These are phyloP conservation scores for Fusarium euwallaceae DNA, from an alignment of 2,329 filamentous ascomycete species.

Conservation along the genomic window DNA sequence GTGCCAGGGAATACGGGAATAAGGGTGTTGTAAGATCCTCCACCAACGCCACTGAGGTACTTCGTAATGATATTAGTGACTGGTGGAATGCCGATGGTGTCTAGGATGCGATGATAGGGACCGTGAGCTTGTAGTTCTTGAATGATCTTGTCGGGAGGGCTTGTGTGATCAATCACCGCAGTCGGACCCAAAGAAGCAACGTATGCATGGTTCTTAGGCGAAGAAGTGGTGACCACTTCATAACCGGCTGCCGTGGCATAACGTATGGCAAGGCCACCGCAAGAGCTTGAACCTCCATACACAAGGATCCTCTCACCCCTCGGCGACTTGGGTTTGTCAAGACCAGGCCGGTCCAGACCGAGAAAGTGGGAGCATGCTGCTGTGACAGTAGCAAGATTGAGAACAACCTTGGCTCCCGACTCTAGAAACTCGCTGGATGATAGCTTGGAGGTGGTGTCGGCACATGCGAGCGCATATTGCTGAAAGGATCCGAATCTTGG, in stretches of 20 bases:
- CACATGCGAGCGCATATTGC: not conserved
- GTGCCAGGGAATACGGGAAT: not conserved
- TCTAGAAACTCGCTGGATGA: not conserved
- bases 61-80: not conserved
- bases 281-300: not conserved
- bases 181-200: not conserved
- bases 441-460: not conserved
- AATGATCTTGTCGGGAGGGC: not conserved
- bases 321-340: not conserved
- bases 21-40: not conserved
- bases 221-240: constrained; percentile 2
- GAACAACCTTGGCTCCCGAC: not conserved
- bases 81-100: not conserved
- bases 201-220: not conserved
- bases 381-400: not conserved
- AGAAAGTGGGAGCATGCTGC: not conserved
- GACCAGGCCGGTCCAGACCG: not conserved
- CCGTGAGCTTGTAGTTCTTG: not conserved
- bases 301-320: not conserved
- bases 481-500: not conserved
- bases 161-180: not conserved
- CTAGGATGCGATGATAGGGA: not conserved
- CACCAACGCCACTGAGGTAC: not conserved
- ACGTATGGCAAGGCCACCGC: not conserved
- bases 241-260: not conserved